Evolutionary conservation across 1,284 basidiomycete species (phyloP).

Genomic region (Cryptococcus floricola): DNA sequence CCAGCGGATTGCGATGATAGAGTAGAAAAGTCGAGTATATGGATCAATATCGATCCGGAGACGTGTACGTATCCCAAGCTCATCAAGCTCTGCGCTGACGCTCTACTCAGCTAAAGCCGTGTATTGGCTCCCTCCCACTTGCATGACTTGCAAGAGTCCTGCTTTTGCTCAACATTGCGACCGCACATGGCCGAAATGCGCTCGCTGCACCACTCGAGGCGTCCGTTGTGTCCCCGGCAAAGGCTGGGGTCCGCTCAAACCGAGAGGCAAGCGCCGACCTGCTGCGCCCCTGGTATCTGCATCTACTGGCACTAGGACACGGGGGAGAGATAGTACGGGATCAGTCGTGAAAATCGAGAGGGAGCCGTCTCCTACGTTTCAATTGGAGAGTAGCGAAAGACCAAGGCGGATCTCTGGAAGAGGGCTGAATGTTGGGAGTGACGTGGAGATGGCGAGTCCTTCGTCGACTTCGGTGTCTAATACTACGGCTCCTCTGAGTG

Average conservation of each 20-base stretch:
- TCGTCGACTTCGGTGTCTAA: too few relatives aligned
- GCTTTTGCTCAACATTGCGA: conserved; percentile 28
- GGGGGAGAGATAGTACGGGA: too few relatives aligned
- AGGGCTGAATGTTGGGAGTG: too few relatives aligned
- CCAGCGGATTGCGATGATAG: conserved; percentile 34
- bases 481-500: too few relatives aligned
- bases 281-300: too few relatives aligned
- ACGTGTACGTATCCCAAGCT: conserved; percentile 15
- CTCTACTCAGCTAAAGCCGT: conserved; percentile 21
- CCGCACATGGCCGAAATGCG: conserved; percentile 29
- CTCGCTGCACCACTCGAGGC: conserved; percentile 18
- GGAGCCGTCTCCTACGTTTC: too few relatives aligned
- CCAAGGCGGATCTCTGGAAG: too few relatives aligned
- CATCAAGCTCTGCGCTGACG: not conserved
- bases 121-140: conserved; percentile 36
- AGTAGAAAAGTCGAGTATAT: conserved; percentile 29
- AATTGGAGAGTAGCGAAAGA: too few relatives aligned
- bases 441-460: too few relatives aligned
- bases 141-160: conserved; percentile 23
- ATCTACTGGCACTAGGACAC: too few relatives aligned
- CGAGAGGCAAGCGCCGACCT: too few relatives aligned
- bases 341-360: too few relatives aligned
- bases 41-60: conserved; percentile 31
- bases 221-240: conserved; percentile 19
- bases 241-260: conserved; percentile 10